Conservation (phyloP, 371 early-diverging fungal genomes). For the Batkoa obscura region DNA sequence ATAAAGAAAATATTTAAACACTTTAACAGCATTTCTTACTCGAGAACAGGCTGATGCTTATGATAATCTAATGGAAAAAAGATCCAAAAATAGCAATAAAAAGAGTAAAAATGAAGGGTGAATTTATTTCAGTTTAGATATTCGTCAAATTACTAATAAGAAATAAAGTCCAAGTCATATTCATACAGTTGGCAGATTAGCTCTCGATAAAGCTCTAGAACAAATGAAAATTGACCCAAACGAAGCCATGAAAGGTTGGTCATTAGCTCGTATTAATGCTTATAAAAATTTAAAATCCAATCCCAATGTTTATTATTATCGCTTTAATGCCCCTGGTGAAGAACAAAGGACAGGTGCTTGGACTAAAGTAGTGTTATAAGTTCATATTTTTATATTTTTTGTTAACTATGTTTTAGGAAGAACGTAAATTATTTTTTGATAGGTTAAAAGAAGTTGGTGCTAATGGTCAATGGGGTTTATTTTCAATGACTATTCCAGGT, state of each 20-base stretch:
- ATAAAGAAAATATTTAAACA: neutral
- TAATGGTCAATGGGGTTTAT: constrained; percentile 90
- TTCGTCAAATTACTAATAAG: neutral
- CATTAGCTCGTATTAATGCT: constrained; percentile 75
- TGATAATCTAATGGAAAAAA: constrained; percentile 58
- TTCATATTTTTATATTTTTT: neutral
- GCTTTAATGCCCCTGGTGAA: constrained; percentile 89
- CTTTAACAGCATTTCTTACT: constrained; percentile 25
- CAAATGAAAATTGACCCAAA: constrained; percentile 58
- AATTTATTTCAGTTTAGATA: too few species aligned
- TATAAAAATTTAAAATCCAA: constrained; percentile 72
- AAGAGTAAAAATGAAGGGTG: too few species aligned
- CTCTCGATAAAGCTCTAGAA: constrained; percentile 71
- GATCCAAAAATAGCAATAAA: constrained; percentile 15
- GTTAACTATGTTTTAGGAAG: constrained; percentile 23
- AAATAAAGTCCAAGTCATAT: constrained; percentile 23
- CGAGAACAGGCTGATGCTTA: constrained; percentile 62
- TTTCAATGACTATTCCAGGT: constrained; percentile 86
- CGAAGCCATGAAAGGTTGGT: constrained; percentile 87
- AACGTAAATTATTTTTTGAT: constrained; percentile 56
- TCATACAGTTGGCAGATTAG: constrained; percentile 58
- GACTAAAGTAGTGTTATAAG: constrained; percentile 23
- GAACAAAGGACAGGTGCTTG: constrained; percentile 76
- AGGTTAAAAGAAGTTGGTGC: constrained; percentile 70
- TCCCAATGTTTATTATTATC: constrained; percentile 88